Conservation (phyloP, 192 early-diverging fungal genomes). For the Coemansia sp. region DNA sequence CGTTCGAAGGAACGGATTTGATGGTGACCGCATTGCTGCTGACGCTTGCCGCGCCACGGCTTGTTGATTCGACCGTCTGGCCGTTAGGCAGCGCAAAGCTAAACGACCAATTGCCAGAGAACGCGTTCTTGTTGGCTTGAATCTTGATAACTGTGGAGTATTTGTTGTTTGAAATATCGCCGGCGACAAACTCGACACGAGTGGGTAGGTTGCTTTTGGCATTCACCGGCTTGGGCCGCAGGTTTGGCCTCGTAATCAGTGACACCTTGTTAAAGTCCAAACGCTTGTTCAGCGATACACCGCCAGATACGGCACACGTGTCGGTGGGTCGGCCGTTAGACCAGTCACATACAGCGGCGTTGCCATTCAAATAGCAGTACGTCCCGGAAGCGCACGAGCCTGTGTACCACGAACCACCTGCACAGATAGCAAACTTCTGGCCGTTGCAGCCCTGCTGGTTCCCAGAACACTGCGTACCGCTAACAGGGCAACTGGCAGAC, state of each 20-base stretch:
- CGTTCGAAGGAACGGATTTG: conserved; percentile 26
- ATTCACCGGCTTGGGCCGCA: conserved; percentile 33
- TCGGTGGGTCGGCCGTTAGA: conserved; percentile 40
- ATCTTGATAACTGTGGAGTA: conserved; percentile 48
- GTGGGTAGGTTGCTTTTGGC: conserved; percentile 41
- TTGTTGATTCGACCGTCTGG: conserved; percentile 40
- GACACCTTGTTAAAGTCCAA: conserved; percentile 23
- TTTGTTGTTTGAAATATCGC: conserved; percentile 30
- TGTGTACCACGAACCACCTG: conserved; percentile 47
- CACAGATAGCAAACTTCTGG: conserved; percentile 47
- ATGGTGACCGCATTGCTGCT: conserved; percentile 31
- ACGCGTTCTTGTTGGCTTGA: conserved; percentile 34
- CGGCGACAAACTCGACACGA: conserved; percentile 40
- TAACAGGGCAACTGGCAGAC: conserved; percentile 29
- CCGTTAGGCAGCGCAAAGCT: conserved; percentile 37
- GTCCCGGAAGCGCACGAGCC: conserved; percentile 46
- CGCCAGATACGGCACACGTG: conserved; percentile 33
- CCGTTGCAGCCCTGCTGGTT: conserved; percentile 48
- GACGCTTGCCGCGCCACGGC: conserved; percentile 27
- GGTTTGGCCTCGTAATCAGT: conserved; percentile 23
- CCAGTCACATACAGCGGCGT: conserved; percentile 40
- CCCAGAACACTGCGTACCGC: conserved; percentile 44
- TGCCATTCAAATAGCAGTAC: conserved; percentile 40
- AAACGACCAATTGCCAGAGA: conserved; percentile 47
- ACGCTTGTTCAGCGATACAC: conserved; percentile 25